These are phyloP conservation scores for Blastobotrys americana DNA, from an alignment of 805 yeast species.

Conservation along the genomic window DNA sequence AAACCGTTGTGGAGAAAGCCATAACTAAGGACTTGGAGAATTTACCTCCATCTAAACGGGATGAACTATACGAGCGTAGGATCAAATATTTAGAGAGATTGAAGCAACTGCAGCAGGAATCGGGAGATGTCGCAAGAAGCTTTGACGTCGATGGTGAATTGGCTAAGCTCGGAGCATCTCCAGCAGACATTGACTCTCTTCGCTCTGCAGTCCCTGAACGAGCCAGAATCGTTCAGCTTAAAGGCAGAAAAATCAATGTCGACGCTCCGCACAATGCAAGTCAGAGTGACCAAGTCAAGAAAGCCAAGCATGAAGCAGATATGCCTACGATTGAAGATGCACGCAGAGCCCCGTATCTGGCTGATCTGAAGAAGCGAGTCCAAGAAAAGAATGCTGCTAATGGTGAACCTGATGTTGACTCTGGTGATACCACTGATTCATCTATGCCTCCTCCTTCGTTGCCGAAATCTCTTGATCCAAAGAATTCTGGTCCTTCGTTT, in stretches of 20 bases:
- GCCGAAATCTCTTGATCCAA: too few species aligned
- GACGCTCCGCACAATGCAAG: background rate
- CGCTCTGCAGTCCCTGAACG: slow-evolving; percentile 20
- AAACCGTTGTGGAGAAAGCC: slow-evolving; percentile 53
- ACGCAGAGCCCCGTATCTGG: slow-evolving; percentile 7
- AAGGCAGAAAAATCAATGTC: slow-evolving; percentile 1
- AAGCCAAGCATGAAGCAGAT: background rate
- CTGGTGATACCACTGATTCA: slow-evolving; percentile 4
- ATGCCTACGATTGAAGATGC: background rate
- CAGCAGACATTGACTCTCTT: slow-evolving; percentile 8
- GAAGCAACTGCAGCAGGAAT: slow-evolving; percentile 57
- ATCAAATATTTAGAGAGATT: slow-evolving; percentile 59
- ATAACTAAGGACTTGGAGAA: slow-evolving; percentile 39
- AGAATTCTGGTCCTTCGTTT: too few species aligned
- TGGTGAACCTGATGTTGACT: background rate
- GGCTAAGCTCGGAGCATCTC: background rate
- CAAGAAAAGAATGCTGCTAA: background rate
- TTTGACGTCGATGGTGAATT: slow-evolving; percentile 8
- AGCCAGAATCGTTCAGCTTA: slow-evolving; percentile 17
- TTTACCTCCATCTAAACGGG: slow-evolving; percentile 6
- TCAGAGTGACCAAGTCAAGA: background rate
- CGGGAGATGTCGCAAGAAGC: slow-evolving; percentile 52
- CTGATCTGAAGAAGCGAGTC: slow-evolving; percentile 9
- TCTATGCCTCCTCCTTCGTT: slow-evolving; percentile 12
- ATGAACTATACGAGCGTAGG: slow-evolving; percentile 48